Base-by-base conservation (phyloP, 2,329 filamentous ascomycete species). In the Colletotrichum noveboracense region DNA sequence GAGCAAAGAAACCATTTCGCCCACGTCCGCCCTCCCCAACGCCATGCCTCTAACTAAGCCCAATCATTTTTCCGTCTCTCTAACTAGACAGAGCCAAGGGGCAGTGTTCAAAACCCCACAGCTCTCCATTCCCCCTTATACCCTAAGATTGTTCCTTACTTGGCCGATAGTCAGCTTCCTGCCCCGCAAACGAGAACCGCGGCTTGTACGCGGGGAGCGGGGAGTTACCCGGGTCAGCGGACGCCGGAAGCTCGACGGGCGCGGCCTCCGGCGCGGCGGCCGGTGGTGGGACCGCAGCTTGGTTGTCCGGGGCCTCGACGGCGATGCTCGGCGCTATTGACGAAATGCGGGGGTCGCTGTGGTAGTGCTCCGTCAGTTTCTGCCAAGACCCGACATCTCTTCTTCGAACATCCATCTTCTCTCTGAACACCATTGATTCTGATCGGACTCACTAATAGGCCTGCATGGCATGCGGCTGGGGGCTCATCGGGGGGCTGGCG, bases 221-320 rank as follows among this genome's bases (percentile, higher is more conserved):
- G 24, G 83, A 84, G 56, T 82, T 80, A 2, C 79, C 81, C 2
- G 81, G 82, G 6, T 82, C 80, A 2, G 74, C 66, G 9, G 80
- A 82, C 2, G 80, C 77, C 6, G 86, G 83, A 3, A 88, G 78
- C 75, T 87, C 86, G 1, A 82, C 83, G 0, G 81, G 80, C 13
- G 78, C 12, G 24, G 70, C 28, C 52, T 74, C 60, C 65, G 76
- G 55, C 38, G 70, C 55, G 43, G 43, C 6, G 6, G 43, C 43
- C n/a, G 43, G 10, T 55, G 64, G 70, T 55, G 76, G 69, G n/a
- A 61, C 30, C 75, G 76, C 65, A 70, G 64, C 48, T 74, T 69
- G 70, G 36, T 71, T 74, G 48, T 61, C 60, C 7, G 74, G 21
- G 21, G 36, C 74, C 30, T 79, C 66, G 71, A 71, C 66, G 32